Conservation (phyloP, 441 rosid species). For the Sinapis alba region DNA sequence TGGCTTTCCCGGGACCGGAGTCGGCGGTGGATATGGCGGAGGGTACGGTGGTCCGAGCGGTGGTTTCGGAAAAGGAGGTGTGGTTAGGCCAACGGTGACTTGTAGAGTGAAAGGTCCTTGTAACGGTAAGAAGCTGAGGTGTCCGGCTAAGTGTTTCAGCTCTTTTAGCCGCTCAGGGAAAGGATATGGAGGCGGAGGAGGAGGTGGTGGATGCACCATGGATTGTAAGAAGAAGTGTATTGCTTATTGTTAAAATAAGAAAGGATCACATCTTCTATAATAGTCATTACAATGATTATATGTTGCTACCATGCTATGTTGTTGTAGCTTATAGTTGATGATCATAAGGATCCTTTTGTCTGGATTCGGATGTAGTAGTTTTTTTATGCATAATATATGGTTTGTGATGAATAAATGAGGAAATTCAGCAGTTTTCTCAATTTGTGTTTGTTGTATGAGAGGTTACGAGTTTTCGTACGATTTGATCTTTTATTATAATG, state of each 20-base stretch:
- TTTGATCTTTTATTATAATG: not conserved
- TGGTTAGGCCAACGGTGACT: conserved; percentile 61
- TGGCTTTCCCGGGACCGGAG: conserved; percentile 45
- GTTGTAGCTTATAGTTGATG: conserved; percentile 10
- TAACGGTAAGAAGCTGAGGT: conserved; percentile 74
- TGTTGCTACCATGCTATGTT: conserved; percentile 14
- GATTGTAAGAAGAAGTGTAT: conserved; percentile 94
- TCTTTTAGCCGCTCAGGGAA: conserved; percentile 83
- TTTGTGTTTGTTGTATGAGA: not conserved
- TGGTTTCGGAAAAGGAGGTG: conserved; percentile 67
- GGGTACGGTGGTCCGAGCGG: conserved; percentile 85
- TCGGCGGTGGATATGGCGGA: conserved; percentile 72
- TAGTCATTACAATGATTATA: conserved; percentile 31
- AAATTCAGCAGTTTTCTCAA: conserved; percentile 21
- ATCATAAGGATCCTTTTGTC: conserved; percentile 29
- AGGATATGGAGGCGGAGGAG: conserved; percentile 89
- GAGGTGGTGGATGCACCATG: conserved; percentile 92
- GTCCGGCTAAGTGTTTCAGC: conserved; percentile 92
- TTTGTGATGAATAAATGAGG: conserved; percentile 33
- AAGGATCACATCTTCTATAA: not conserved
- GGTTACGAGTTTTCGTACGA: not conserved
- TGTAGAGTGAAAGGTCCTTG: conserved; percentile 86
- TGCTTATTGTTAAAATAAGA: conserved; percentile 61
- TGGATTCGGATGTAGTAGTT: conserved; percentile 3
- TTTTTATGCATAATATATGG: conserved; percentile 16